Base-by-base conservation (phyloP, 345 rosid genomes). In the Lepidium aucheri region DNA sequence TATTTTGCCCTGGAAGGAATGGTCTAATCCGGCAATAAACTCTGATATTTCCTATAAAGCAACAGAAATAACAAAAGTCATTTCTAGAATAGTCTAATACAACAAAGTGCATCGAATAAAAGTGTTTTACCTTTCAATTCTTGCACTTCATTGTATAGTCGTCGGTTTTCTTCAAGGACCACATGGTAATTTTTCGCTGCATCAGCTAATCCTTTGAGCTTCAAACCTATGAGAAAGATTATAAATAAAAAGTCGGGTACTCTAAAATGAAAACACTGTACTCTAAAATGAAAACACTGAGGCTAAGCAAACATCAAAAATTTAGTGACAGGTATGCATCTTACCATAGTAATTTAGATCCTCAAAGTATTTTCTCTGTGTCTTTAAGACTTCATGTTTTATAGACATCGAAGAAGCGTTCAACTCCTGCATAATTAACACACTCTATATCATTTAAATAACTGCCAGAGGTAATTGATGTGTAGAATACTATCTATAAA, bases 1-100 rank as follows among this genome's bases (percentile, higher is more conserved):
- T 81, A 63, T 69, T 82, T 81, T 94, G 93, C 30, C 91, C 99
- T 0, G 86, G 91, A 66, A 85, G 93, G 73, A 94, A 91, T 51
- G 99, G 99, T 59, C 96, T 81, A 59, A 94, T 85, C 46, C 99
- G 87, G 68, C 97, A 94, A 78, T 94, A 91, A 9, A 94, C 97
- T 79, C 99, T 85, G 60, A 94, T 94, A 74, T 94, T 88, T 76
- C 99, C 99, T 94, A 71, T 44, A 40, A 43, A 63, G 14, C 44
- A 53, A 67, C 40, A 53, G 59, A 67, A 63, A 43, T 58, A 22
- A 52, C 35, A 53, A 61, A 74, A 78, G 38, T 61, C 41, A 67
- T 41, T 24, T 28, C 6, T 40, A 62, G 67, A 47, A 63, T 53
- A 20, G 28, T 54, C 39, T 26, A 66, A 61, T 50, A 60, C 58